Percentiles rank a stretch among this genome's conserved stretches.
phyloP scores from a whole-genome alignment of 768 basidiomycete genomes.

The Lactarius hengduanensis region DNA sequence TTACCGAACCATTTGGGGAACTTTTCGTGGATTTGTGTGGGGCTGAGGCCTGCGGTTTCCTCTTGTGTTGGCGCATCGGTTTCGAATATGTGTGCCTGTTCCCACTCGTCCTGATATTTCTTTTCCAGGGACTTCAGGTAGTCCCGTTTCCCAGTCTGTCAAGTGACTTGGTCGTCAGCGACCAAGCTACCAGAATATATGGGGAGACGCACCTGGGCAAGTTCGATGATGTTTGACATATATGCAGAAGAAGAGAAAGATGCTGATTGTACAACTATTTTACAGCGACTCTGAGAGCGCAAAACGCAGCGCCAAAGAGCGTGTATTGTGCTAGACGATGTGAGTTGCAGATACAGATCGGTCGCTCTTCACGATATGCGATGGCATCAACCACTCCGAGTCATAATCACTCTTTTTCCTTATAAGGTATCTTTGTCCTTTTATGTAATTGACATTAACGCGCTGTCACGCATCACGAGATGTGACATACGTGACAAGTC shows the following conservation, averaged over 20 bases:
- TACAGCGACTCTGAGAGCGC: slow-evolving; percentile 29
- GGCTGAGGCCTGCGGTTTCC: slow-evolving; percentile 61
- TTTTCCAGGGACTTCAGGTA: slow-evolving; percentile 78
- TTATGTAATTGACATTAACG: neutral
- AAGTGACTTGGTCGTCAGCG: slow-evolving; percentile 9
- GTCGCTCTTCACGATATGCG: neutral
- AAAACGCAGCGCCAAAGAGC: slow-evolving; percentile 22
- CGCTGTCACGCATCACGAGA: neutral
- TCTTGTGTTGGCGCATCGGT: slow-evolving; percentile 72
- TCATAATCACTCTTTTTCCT: slow-evolving; percentile 3
- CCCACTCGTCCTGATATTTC: slow-evolving; percentile 84
- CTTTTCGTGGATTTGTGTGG: slow-evolving; percentile 64
- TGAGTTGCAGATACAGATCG: slow-evolving; percentile 19
- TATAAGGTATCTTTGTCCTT: slow-evolving; percentile 12
- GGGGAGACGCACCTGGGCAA: slow-evolving; percentile 34
- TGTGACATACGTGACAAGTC: slow-evolving; percentile 11
- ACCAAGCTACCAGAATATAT: slow-evolving; percentile 2
- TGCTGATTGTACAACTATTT: slow-evolving; percentile 28
- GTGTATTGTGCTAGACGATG: slow-evolving; percentile 20
- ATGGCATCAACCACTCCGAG: neutral
- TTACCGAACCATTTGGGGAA: slow-evolving; percentile 98
- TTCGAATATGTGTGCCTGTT: slow-evolving; percentile 75
- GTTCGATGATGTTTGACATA: slow-evolving; percentile 34
- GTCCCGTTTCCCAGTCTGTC: slow-evolving; percentile 92
- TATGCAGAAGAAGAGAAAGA: slow-evolving; percentile 9